Evolutionary conservation across 2,329 filamentous ascomycete genomes (phyloP).

Genomic region (Juglanconis juglandina): DNA sequence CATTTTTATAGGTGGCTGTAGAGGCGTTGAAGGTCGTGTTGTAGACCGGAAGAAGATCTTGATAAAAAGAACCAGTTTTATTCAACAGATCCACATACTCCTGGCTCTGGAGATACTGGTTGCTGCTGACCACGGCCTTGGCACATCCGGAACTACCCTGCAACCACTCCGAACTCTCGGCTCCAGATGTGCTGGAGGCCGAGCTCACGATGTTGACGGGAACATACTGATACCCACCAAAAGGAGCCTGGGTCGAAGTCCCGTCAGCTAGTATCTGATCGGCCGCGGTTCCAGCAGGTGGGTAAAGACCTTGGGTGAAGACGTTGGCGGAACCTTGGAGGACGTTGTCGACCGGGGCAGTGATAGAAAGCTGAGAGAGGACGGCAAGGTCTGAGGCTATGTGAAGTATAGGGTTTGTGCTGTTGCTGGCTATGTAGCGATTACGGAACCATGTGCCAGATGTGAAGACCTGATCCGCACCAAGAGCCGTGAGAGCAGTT

Average conservation of each 20-base stretch:
- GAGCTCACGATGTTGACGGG: constrained; percentile 62
- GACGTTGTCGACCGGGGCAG: constrained; percentile 70
- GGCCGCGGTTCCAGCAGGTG: constrained; percentile 59
- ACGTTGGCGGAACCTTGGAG: constrained; percentile 75
- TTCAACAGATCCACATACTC: constrained; percentile 43
- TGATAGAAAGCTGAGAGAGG: constrained; percentile 67
- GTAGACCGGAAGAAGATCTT: constrained; percentile 51
- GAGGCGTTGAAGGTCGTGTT: constrained; percentile 46
- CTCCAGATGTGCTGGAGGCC: constrained; percentile 51
- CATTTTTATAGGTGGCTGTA: constrained; percentile 54
- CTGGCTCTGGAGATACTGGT: constrained; percentile 48
- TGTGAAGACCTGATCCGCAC: constrained; percentile 70
- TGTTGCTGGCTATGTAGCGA: constrained; percentile 66
- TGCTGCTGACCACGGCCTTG: constrained; percentile 52
- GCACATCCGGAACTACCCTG: constrained; percentile 56
- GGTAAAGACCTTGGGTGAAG: constrained; percentile 85
- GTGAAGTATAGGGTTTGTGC: constrained; percentile 58
- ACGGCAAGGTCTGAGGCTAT: constrained; percentile 66
- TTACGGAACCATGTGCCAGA: constrained; percentile 73
- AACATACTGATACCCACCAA: constrained; percentile 81
- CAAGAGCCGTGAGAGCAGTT: constrained; percentile 72
- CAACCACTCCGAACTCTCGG: constrained; percentile 56
- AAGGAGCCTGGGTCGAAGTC: constrained; percentile 60
- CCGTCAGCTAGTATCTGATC: constrained; percentile 69
- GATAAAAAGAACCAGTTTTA: constrained; percentile 59